Conservation (phyloP, 768 basidiomycete genomes). For the Kwoniella sp. region DNA sequence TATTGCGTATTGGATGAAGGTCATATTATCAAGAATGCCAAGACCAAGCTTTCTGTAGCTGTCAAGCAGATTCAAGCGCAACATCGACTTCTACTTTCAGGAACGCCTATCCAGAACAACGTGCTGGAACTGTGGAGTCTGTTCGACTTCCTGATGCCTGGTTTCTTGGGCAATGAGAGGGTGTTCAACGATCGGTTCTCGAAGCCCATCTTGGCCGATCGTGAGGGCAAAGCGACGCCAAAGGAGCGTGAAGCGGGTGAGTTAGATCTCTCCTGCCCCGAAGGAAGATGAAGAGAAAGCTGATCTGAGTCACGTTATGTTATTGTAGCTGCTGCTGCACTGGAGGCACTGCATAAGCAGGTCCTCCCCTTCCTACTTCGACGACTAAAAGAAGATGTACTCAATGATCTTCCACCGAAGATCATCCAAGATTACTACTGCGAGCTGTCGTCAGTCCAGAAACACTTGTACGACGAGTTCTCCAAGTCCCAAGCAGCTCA, state of each 20-base stretch:
- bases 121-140: constrained; percentile 97
- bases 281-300: not conserved
- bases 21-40: constrained; percentile 97
- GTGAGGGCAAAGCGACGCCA: constrained; percentile 80
- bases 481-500: constrained; percentile 71
- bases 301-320: not conserved
- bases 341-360: constrained; percentile 97
- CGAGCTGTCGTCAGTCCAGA: constrained; percentile 92
- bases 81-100: constrained; percentile 91
- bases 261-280: constrained; percentile 48
- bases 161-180: constrained; percentile 92
- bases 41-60: constrained; percentile 95
- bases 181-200: constrained; percentile 94
- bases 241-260: constrained; percentile 91
- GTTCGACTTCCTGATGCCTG: constrained; percentile 99
- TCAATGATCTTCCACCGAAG: constrained; percentile 93
- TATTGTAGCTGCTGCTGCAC: constrained; percentile 76
- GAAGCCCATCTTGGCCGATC: constrained; percentile 90
- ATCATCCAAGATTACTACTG: constrained; percentile 99
- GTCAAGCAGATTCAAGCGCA: constrained; percentile 87
- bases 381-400: constrained; percentile 93
- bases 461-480: constrained; percentile 91
- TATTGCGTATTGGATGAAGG: constrained; percentile 98
- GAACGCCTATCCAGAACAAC: constrained; percentile 99
- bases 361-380: constrained; percentile 97